A percentile compares a stretch with the other conserved stretches of the same genome.
Conservation (phyloP, 495 filamentous ascomycete genomes). For the Parmelia sp. region DNA sequence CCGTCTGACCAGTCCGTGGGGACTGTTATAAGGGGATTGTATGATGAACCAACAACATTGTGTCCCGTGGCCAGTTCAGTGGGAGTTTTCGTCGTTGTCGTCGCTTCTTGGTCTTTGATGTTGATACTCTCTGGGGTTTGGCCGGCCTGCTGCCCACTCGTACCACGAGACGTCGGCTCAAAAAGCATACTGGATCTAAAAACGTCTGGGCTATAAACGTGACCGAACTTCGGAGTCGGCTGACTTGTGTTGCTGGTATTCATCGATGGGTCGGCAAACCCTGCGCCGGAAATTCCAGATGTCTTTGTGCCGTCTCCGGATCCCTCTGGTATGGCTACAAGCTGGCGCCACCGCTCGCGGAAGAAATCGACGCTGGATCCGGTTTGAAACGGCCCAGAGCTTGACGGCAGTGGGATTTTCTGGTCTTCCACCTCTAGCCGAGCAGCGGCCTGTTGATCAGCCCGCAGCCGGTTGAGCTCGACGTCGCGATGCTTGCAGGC, state of each 20-base stretch:
- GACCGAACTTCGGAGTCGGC: neutral
- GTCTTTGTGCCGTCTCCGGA: neutral
- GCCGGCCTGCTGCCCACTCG: slow-evolving; percentile 2
- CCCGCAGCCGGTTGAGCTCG: slow-evolving; percentile 11
- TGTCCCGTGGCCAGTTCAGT: neutral
- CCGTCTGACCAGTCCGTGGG: slow-evolving; percentile 3
- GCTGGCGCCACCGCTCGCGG: slow-evolving; percentile 10
- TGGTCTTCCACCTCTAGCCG: slow-evolving; percentile 4
- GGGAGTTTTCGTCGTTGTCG: neutral
- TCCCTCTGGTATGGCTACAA: neutral
- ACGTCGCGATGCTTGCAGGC: slow-evolving; percentile 12
- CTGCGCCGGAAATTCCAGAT: neutral
- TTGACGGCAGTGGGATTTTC: slow-evolving; percentile 6
- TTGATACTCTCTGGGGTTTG: slow-evolving; percentile 4
- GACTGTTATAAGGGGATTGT: neutral
- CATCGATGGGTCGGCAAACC: slow-evolving; percentile 5
- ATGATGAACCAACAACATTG: slow-evolving; percentile 3
- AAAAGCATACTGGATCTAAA: neutral
- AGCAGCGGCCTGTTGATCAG: slow-evolving; percentile 7
- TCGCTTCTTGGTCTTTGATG: neutral
- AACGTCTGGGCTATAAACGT: slow-evolving; percentile 2
- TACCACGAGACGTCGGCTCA: neutral
- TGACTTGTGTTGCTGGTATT: slow-evolving; percentile 2
- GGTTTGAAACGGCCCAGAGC: slow-evolving; percentile 2
- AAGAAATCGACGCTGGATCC: neutral